Base-by-base conservation (phyloP, 441 rosid genomes). In the Gossypium lobatum region DNA sequence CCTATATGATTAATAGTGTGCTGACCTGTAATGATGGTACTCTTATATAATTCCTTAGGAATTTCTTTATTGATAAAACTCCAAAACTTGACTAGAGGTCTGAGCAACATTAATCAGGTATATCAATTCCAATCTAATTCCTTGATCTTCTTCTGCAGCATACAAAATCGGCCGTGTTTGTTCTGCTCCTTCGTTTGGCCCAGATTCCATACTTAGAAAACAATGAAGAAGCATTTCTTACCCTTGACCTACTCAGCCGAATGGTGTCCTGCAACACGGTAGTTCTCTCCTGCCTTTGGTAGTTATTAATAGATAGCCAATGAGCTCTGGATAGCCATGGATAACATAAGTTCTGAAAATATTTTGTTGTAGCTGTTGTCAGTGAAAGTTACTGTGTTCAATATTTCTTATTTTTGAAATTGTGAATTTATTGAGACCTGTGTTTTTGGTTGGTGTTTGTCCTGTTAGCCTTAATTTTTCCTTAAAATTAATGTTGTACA, bases 241-340 rank as follows among this genome's bases (percentile, higher is more conserved):
- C 74, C 78, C 90, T 96, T 50, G 97, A 92, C 78, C 88, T 96
- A 65, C 86, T 96, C 68, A 80, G 79, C 79, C 88, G 91, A 73
- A 85, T 96, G 92, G 89, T 92, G 73, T 90, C 95, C 70, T 92
- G 78, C 81, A 91, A 86, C 87, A 80, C 18, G 97, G 97, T 95
- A 87, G 84, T 71, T 76, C 52, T 75, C 76, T 72, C 31, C 52
- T 73, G 48, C 67, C 39, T 6, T 25, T 66, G 64, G 3, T 76
- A 67, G n/a, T 70, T 76, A 21, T 31, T 64, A 17, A 46, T 64
- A 63, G 10, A 64, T 63, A 17, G n/a, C 45, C 3, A 68, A 28
- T 4, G 60, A 4, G 23, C 17, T 67, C 8, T n/a, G 3, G 59
- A 67, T 67, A 25, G 21, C 42, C n/a, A 67, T 3, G n/a, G 14